phyloP scores from a whole-genome alignment of 176 grass and related monocot species.

The Oryza brachyantha region DNA sequence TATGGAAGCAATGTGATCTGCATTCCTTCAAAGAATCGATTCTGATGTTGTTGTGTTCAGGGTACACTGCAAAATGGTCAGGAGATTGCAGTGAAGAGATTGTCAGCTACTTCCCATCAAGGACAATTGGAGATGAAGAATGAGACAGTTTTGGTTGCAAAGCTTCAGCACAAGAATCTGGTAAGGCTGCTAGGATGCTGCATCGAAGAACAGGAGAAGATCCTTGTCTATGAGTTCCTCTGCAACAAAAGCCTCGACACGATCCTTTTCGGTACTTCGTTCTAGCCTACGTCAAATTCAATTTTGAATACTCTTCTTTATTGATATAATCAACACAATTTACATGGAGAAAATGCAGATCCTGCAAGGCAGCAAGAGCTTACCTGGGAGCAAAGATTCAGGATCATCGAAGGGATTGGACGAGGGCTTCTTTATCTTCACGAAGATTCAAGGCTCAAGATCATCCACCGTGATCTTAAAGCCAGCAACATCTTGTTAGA shows the following conservation, averaged over 20 bases:
- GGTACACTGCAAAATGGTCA: conserved; percentile 37
- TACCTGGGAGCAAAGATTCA: conserved; percentile 35
- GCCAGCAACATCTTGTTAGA: conserved; percentile 52
- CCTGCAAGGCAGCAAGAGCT: conserved; percentile 4
- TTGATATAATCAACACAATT: background rate
- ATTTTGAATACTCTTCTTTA: background rate
- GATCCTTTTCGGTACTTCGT: conserved; percentile 38
- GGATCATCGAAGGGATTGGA: conserved; percentile 49
- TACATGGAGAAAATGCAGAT: conserved; percentile 18
- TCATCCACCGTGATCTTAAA: conserved; percentile 60
- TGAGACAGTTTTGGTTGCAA: conserved; percentile 42
- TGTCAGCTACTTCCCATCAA: conserved; percentile 37
- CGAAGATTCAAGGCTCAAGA: conserved; percentile 51
- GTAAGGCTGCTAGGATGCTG: conserved; percentile 50
- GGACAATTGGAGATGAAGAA: conserved; percentile 45
- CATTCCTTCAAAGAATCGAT: background rate
- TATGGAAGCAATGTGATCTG: background rate
- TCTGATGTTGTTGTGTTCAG: conserved; percentile 11
- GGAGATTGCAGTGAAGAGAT: conserved; percentile 60
- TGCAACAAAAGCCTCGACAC: conserved; percentile 46
- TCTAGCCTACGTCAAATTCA: background rate
- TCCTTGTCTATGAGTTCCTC: conserved; percentile 62
- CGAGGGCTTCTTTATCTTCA: conserved; percentile 67
- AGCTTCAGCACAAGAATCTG: conserved; percentile 63
- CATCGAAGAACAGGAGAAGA: conserved; percentile 39